Evolutionary conservation across 2,329 filamentous ascomycete species (phyloP).

Genomic region (Bipolaris sorokiniana): DNA sequence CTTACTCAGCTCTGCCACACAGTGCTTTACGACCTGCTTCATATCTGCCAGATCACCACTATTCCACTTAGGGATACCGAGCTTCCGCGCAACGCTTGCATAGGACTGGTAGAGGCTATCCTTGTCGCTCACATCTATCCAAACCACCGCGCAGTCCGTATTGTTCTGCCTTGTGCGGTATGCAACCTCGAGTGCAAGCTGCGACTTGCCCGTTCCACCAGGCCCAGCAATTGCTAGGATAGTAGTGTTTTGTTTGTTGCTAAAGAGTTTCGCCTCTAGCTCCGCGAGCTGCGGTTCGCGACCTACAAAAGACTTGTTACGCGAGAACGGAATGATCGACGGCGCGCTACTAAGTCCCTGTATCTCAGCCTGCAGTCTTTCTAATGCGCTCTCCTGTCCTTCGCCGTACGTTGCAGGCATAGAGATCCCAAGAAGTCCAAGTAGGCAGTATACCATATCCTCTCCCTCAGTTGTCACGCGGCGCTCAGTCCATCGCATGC

Average conservation of each 20-base stretch:
- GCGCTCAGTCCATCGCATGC: no score
- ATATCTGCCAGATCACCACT: neutral
- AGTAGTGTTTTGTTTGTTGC: constrained; percentile 16
- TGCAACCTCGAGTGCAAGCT: constrained; percentile 47
- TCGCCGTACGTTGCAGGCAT: constrained; percentile 27
- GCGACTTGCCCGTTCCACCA: constrained; percentile 29
- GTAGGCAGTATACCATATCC: constrained; percentile 34
- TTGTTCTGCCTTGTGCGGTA: constrained; percentile 46
- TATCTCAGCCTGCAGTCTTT: constrained; percentile 21
- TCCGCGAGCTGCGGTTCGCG: constrained; percentile 30
- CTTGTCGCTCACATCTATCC: constrained; percentile 51
- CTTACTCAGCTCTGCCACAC: neutral
- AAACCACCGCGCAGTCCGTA: constrained; percentile 52
- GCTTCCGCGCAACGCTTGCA: constrained; percentile 28
- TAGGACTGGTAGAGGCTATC: constrained; percentile 52
- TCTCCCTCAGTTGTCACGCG: constrained; percentile 17
- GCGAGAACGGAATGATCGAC: constrained; percentile 35
- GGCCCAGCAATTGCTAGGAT: constrained; percentile 22
- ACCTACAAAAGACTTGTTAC: constrained; percentile 36
- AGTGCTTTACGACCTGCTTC: constrained; percentile 22
- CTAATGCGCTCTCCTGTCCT: constrained; percentile 23
- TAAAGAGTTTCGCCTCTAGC: constrained; percentile 35
- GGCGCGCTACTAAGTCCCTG: constrained; percentile 18
- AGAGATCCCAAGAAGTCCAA: constrained; percentile 29
- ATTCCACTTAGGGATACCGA: constrained; percentile 32